Percentiles rank a stretch among this genome's conserved stretches.
Conservation (phyloP, 176 grass and related monocot genomes). For the Oryza rufipogon region DNA sequence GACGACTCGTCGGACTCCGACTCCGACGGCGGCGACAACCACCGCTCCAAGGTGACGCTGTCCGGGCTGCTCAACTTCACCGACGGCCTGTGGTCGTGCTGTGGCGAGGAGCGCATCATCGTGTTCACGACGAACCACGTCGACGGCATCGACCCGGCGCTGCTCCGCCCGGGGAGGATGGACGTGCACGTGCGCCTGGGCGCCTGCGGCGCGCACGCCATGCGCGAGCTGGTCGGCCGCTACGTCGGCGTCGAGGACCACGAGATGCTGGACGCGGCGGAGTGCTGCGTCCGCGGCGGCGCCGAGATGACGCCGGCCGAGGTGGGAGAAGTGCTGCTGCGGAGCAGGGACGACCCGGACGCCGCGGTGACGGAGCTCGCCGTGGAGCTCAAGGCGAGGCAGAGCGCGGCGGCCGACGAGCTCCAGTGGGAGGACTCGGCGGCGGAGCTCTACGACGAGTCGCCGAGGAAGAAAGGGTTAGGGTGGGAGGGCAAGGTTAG, state of each 20-base stretch:
- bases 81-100: conserved; percentile 97
- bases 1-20: conserved; percentile 65
- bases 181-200: conserved; percentile 91
- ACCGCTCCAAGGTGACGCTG: conserved; percentile 72
- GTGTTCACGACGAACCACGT: conserved; percentile 98
- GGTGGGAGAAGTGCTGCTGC: conserved; percentile 83
- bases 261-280: conserved; percentile 57
- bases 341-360: conserved; percentile 78
- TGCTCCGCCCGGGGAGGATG: conserved; percentile 89
- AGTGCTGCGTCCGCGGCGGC: conserved; percentile 54
- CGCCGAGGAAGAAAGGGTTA: conserved; percentile 71
- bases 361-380: conserved; percentile 70
- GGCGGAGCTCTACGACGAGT: conserved; percentile 74
- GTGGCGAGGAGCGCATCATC: conserved; percentile 90
- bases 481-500: conserved; percentile 91
- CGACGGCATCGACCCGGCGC: conserved; percentile 81
- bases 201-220: conserved; percentile 68
- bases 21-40: conserved; percentile 21
- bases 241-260: conserved; percentile 62
- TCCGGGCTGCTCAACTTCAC: conserved; percentile 96
- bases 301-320: conserved; percentile 96
- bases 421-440: conserved; percentile 62
- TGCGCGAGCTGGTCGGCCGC: conserved; percentile 70
- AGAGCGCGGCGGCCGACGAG: conserved; percentile 19
- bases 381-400: conserved; percentile 62